Evolutionary conservation across 2,329 filamentous ascomycete species (phyloP), one percentile per base, ranked within the genome.

Genomic region (Aspergillus unguis): DNA sequence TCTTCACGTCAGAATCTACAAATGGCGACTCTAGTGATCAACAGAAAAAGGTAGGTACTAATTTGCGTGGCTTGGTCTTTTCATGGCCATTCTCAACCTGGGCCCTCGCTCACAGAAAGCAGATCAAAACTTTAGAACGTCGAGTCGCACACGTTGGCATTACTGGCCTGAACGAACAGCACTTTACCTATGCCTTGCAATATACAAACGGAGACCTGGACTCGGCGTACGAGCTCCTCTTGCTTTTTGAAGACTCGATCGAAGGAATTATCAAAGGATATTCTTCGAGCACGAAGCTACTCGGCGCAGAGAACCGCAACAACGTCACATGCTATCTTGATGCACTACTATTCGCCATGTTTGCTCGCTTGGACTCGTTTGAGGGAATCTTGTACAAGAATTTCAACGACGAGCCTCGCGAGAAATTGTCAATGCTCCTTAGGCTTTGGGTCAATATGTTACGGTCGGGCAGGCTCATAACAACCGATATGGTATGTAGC

Each of bases 241-340:
- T 87, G 38, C 77, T 96, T 26, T 84, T 95, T 58, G 85, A 92
- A 64, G 85, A 92, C 61, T 89, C 92, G 0, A 85, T 90, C 36
- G 83, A 90, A 29, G 92, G 92, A 11, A 83, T 89, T 37, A 81
- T 97, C 58, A 79, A 85, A 57, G 82, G 84, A 11, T 95, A 90
- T 73, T 80, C 90, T 50, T 84, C 90, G 6, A 79, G 80, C 48
- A 79, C 87, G 6, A 81, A 81, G 52, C 85, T 97, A 76, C 75
- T 90, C 4, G 94, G 94, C 5, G 92, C 94, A 9, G 87, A 90
- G 62, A 99, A 99, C 66, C 81, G 91, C 44, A 81, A 86, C 41
- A 84, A 83, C 44, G 90, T 96, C 33, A 97, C 92, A n/a, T 99
- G 94, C 75, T 97, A 95, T 68, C 77, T 97, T 11, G 94, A 97